Evolutionary conservation across 495 filamentous ascomycete species (phyloP), one percentile per base, ranked within the genome.

Genomic region (Talaromyces liani): DNA sequence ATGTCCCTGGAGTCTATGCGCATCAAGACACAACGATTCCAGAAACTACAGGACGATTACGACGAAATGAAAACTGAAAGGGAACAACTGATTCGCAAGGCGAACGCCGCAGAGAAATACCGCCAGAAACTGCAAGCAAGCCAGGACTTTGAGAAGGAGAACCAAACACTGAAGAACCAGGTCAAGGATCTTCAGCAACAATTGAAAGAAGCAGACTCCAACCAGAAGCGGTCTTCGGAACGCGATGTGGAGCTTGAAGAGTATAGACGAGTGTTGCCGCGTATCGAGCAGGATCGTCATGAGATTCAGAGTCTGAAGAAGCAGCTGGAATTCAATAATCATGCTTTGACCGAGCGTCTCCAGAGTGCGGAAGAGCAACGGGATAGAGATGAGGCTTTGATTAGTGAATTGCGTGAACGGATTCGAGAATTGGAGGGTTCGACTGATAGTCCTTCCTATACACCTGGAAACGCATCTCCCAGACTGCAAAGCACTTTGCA

Each of bases 61-160:
- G 84, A 88, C 63, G 84, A 90, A 63, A 81, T 93, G 41, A 88
- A 87, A 63, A 85, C 83, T 18, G 87, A 92, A 58, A 85, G 87
- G 41, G 87, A 88, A 61, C 85, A 91, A 64, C 82, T 93, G 7
- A 78, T 83, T n/a, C 88, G 89, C 72, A 91, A 91, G 70, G 88
- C 91, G 27, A 95, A 91, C 67, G 85, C 83, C 16, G 82, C 85
- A 0, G 89, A 91, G 62, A 88, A 90, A 63, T 87, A 88, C 66
- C 85, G 86, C 65, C 85, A 88, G 69, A 92, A 93, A 71, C 75
- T 91, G 22, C 84, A 93, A 70, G 83, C 85, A 36, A 88, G 86
- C 65, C 84, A 88, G 65, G 83, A 84, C 61, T 77, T 91, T 49
- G 85, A 91, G 72, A 88, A 85, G 71, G 89, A 92, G 69, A 87